A percentile compares a stretch with the other conserved stretches of the same genome.
Evolutionary conservation across 371 early-diverging fungal species (phyloP).

Genomic region (Apophysomyces ossiformis): DNA sequence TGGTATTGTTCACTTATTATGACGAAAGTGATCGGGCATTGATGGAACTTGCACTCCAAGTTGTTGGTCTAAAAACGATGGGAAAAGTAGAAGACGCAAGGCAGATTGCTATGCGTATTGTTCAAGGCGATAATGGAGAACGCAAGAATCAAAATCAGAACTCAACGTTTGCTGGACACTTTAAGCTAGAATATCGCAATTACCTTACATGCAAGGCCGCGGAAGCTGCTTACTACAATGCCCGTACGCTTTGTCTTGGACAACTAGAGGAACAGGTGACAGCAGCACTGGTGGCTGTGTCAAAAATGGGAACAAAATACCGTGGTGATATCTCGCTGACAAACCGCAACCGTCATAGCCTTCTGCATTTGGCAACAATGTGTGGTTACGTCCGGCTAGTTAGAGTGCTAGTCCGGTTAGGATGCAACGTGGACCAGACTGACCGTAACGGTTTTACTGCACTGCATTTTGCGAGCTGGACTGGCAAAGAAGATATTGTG

Average conservation of each 20-base stretch:
- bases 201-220: slow-evolving; percentile 32
- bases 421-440: slow-evolving; percentile 41
- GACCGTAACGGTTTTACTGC: slow-evolving; percentile 62
- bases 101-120: slow-evolving; percentile 67
- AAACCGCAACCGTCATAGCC: slow-evolving; percentile 49
- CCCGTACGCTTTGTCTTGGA: slow-evolving; percentile 31
- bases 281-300: slow-evolving; percentile 28
- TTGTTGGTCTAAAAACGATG: slow-evolving; percentile 72
- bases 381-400: slow-evolving; percentile 45
- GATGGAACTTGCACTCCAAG: slow-evolving; percentile 78
- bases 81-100: slow-evolving; percentile 66
- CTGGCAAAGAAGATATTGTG: slow-evolving; percentile 54
- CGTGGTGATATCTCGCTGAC: slow-evolving; percentile 35
- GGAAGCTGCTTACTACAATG: slow-evolving; percentile 41
- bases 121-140: slow-evolving; percentile 61
- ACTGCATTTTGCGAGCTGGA: slow-evolving; percentile 65
- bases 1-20: slow-evolving; percentile 58
- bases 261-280: slow-evolving; percentile 41
- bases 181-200: slow-evolving; percentile 24
- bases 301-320: slow-evolving; percentile 14
- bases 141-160: slow-evolving; percentile 21
- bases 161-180: slow-evolving; percentile 9
- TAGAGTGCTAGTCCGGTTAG: slow-evolving; percentile 33
- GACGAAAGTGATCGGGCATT: slow-evolving; percentile 78
- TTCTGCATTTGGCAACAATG: slow-evolving; percentile 57